Evolutionary conservation across 805 yeast genomes (phyloP), one percentile per base, ranked within the genome.

Genomic region (Candida manassasensis): DNA sequence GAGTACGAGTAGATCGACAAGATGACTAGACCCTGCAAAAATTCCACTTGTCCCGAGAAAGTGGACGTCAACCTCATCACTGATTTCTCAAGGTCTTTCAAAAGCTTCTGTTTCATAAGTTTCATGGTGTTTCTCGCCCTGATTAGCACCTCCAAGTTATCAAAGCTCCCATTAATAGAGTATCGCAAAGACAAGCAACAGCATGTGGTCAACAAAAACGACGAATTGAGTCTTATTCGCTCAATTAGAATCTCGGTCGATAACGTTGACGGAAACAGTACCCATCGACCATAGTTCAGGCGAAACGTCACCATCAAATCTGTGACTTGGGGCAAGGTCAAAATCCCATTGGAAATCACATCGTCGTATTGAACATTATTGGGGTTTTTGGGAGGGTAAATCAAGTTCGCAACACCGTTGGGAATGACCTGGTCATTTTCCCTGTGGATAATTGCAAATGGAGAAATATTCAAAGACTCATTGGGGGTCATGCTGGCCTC

Each of bases 231-330:
- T 26, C 77, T 52, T 27, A 83, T 64, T 21, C 71, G 54, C 4
- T 63, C 69, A 7, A 81, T 60, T 15, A 84, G 59, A 22, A 59
- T 62, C 13, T 61, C 69, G 0, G 80, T 68, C 4, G 77, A 51
- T 22, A 72, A 49, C 10, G 61, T 61, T 19, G 71, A 70, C 0
- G 89, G 87, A 34, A 84, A 76, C 36, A 84, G 76, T 3, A 82
- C 77, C 94, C 94, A 84, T 19, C 86, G 67, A 4, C 88, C 86
- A 49, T 79, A 84, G 47, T 81, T 70, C 32, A 77, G 74, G 28
- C 82, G 61, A 51, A 84, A 84, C 31, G 71, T 73, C 35, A 67
- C 68, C 43, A 84, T 57, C 26, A 83, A 55, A 12, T 63, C 62
- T 5, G 69, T 44, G 0, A 77, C 76, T 43, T 80, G 78, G 3